A percentile compares a stretch with the other conserved stretches of the same genome.
phyloP scores from a whole-genome alignment of 2,329 filamentous ascomycete species.

The Harringtonia lauricola region DNA sequence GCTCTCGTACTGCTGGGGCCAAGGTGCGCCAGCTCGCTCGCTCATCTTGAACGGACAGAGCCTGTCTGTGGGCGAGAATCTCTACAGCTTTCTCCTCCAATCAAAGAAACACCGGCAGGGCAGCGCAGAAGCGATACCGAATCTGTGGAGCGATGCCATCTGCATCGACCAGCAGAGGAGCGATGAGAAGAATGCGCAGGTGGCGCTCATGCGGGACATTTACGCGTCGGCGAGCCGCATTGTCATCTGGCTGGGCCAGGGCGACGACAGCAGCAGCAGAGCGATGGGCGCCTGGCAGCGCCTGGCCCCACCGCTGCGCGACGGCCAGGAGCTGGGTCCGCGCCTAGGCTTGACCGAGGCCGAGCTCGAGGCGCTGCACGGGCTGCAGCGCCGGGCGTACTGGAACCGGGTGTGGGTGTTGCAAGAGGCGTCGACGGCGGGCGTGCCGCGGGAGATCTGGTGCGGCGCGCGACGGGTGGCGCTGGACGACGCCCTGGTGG shows the following conservation, averaged over 20 bases:
- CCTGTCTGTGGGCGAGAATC: not conserved
- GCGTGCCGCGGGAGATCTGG: not conserved
- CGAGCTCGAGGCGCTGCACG: not conserved
- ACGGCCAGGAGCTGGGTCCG: not conserved
- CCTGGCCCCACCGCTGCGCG: not conserved
- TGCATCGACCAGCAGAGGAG: conserved; percentile 12
- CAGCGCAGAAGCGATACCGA: not conserved
- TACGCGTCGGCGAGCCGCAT: conserved; percentile 8
- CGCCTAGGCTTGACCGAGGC: not conserved
- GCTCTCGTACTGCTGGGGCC: not conserved
- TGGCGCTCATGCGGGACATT: conserved; percentile 11
- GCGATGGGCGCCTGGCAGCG: not conserved
- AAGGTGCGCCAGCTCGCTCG: not conserved
- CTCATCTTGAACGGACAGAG: not conserved
- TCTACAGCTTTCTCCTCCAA: not conserved
- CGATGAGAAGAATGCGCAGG: conserved; percentile 8
- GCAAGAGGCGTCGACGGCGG: not conserved
- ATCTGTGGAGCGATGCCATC: conserved; percentile 22
- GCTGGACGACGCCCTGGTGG: not conserved
- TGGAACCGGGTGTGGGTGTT: not conserved
- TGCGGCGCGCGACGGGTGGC: not conserved
- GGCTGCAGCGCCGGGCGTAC: not conserved
- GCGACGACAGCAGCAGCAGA: not conserved
- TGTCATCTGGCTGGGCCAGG: conserved; percentile 10
- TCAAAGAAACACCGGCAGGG: not conserved